Base-by-base conservation (phyloP, 768 basidiomycete species). In the Tremella fuciformis region DNA sequence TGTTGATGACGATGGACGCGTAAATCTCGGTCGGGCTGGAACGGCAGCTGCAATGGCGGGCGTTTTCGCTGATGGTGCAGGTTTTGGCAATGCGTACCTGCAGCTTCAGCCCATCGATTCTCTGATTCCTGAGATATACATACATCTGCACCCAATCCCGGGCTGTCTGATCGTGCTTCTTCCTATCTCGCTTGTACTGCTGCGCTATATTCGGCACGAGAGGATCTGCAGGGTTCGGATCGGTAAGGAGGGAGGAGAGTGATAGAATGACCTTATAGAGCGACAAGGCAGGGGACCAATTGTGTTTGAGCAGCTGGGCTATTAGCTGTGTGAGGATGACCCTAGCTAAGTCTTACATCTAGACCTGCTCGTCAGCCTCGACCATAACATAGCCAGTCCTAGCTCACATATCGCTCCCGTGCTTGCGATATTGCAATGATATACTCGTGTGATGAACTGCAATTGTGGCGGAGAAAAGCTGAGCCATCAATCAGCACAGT, bases 181-280 rank as follows among this genome's bases (percentile, higher is more conserved):
- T 80, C 51, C 88, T 83, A 70, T 72, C 66, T 26, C 57, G 64
- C 48, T 59, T 70, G 38, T 69, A 71, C 34, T 71, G 62, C 26
- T 62, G 63, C 4, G 75, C 75, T n/a, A 76, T 71, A 13, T 53
- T 37, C 22, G 71, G 68, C n/a, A 73, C 73, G 38, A 76, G 69
- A 13, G 75, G 75, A 53, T 76, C 75, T 1, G 67, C 83, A 0
- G 92, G 92, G 79, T 97, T 97, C 0, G 92, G 92, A 66, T 96
- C 92, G 11, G 91, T 92, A 50, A 97, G 81, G 11, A 97, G 83
- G 0, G 91, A 93, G 0, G 91, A 93, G 3, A 97, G 82, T 24
- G 91, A 93, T 18, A 97, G 84, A 77, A 97, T 86, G 70, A 94
- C 88, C 80, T 97, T 96, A 82, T 89, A 92, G 49, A 97, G 80